Evolutionary conservation across 768 basidiomycete species (phyloP), one percentile per base, ranked within the genome.

Genomic region (Fomitopsis serialis): DNA sequence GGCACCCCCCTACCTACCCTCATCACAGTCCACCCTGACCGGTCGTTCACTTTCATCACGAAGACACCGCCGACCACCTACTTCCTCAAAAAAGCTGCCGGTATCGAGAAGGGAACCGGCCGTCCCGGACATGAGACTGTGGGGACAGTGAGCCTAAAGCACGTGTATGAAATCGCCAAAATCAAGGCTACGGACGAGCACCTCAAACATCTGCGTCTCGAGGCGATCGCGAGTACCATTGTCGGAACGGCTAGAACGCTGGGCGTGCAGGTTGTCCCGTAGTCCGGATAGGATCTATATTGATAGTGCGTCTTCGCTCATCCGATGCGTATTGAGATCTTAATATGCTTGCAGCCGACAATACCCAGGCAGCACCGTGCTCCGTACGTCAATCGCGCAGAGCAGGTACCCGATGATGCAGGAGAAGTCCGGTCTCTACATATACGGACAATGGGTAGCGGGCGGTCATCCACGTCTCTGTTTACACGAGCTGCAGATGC

Each of bases 161-260:
- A 98, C 77, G 81, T 98, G 67, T 98, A 94, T 71, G 97, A 98
- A 77, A 97, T 99, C 67, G 92, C 96, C 35, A 96, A 91, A 79
- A 89, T 99, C 70, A 99, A 99, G 76, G 79, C 83, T 50, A 82
- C 79, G 64, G 97, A 99, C 73, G 87, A 87, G 58, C 87, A 92
- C 68, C 74, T 97, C 77, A 88, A 81, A 73, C 88, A 89, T 66
- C 77, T 97, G 58, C 81, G 84, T 58, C 77, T 96, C 58, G 90
- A 97, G 75, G 83, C 84, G 61, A 87, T 99, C 48, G 87, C 92
- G 25, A 86, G 86, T 65, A 90, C 89, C 68, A 78, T 98, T 58
- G 74, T 97, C 59, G 95, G 92, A 47, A 91, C 88, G 61, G 93
- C 93, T 48, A 85, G 76, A 76, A 92, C 86, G 57, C 73, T 97